Percentiles rank a stretch among this genome's conserved stretches.
Conservation (phyloP, 352 stramenopile genomes). For the Globisporangium okanoganense region DNA sequence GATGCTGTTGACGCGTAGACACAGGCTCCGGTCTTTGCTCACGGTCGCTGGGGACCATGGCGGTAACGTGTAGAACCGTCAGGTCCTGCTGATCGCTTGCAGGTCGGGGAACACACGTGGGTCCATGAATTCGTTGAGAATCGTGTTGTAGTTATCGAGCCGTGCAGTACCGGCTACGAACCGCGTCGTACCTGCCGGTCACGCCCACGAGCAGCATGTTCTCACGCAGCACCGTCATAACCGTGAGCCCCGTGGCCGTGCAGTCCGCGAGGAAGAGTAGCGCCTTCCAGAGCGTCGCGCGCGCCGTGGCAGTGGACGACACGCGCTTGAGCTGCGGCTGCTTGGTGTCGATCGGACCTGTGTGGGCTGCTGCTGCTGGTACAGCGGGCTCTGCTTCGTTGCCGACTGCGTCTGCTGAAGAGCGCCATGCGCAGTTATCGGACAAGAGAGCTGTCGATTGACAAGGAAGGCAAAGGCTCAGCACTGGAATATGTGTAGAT, state of each 20-base stretch:
- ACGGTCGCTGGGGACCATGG: constrained; percentile 17
- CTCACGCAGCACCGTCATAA: constrained; percentile 26
- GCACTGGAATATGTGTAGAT: too few relatives aligned
- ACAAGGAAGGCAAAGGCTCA: too few relatives aligned
- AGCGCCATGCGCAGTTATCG: background rate
- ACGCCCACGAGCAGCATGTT: constrained; percentile 19
- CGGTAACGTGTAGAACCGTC: constrained; percentile 28
- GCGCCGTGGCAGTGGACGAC: background rate
- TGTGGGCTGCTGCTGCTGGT: background rate
- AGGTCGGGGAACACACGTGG: constrained; percentile 26
- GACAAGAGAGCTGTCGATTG: too few relatives aligned
- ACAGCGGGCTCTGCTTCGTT: background rate
- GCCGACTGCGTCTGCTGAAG: background rate
- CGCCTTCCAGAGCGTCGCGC: background rate
- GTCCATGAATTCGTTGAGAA: constrained; percentile 32
- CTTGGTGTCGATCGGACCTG: background rate
- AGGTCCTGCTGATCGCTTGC: constrained; percentile 23
- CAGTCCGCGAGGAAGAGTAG: constrained; percentile 14
- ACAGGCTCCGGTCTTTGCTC: constrained; percentile 21
- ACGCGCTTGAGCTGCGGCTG: background rate
- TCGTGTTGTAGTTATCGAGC: constrained; percentile 42
- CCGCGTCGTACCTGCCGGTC: constrained; percentile 14
- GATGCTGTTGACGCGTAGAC: constrained; percentile 27
- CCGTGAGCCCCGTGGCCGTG: constrained; percentile 20
- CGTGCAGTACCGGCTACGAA: constrained; percentile 15